Conservation (phyloP, 768 basidiomycete species). For the Coprinopsis marcescibilis region DNA sequence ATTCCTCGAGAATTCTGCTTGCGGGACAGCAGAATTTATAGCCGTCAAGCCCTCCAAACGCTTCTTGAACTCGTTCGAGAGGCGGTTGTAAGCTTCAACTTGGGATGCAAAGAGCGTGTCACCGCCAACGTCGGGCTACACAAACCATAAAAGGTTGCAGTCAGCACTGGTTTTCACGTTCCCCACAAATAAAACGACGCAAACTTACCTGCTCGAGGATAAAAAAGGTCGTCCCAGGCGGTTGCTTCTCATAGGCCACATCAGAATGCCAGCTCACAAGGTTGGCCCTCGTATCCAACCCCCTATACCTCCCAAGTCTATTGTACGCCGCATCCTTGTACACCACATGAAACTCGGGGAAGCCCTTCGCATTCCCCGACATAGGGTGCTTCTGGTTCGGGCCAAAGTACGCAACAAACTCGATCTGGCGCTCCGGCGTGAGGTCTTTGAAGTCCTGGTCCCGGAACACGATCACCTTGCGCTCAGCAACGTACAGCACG, state of each 20-base stretch:
- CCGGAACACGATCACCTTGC: slow-evolving; percentile 50
- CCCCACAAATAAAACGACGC: background rate
- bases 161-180: too few species aligned
- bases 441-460: slow-evolving; percentile 60
- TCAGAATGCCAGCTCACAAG: slow-evolving; percentile 45
- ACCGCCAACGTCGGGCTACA: slow-evolving; percentile 37
- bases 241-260: slow-evolving; percentile 49
- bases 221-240: slow-evolving; percentile 51
- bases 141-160: slow-evolving; percentile 10
- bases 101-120: slow-evolving; percentile 52
- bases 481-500: slow-evolving; percentile 44
- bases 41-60: slow-evolving; percentile 51
- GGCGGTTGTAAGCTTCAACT: slow-evolving; percentile 53
- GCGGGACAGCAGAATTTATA: slow-evolving; percentile 47
- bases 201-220: slow-evolving; percentile 38
- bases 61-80: slow-evolving; percentile 51
- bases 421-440: slow-evolving; percentile 46
- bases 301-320: slow-evolving; percentile 37
- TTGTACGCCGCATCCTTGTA: slow-evolving; percentile 45
- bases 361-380: slow-evolving; percentile 48
- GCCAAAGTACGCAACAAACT: slow-evolving; percentile 44
- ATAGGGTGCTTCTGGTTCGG: slow-evolving; percentile 42
- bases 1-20: slow-evolving; percentile 39
- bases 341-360: slow-evolving; percentile 56
- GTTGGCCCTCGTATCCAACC: slow-evolving; percentile 34